Conservation (phyloP, 2,329 filamentous ascomycete species). For the Pseudocercospora fuligena region DNA sequence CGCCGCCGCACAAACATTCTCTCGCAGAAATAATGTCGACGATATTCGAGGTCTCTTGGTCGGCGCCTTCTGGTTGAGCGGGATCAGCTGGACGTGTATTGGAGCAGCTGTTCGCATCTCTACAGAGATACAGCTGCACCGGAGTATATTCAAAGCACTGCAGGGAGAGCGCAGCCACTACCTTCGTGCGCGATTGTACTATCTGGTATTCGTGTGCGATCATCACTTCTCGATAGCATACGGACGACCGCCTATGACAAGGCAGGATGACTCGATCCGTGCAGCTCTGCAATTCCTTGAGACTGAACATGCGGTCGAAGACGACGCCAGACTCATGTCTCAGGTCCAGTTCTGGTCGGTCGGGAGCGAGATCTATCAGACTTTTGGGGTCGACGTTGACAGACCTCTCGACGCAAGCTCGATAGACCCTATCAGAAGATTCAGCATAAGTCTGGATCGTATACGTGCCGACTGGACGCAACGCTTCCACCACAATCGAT, state of each 20-base stretch:
- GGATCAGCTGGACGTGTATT: conserved; percentile 40
- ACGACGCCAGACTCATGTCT: conserved; percentile 35
- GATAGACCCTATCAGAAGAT: conserved; percentile 40
- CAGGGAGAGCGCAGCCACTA: conserved; percentile 40
- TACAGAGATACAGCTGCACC: conserved; percentile 46
- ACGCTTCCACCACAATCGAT: conserved; percentile 33
- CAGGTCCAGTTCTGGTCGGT: conserved; percentile 38
- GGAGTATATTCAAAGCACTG: conserved; percentile 44
- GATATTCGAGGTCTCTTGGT: conserved; percentile 44
- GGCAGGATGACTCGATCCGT: conserved; percentile 41
- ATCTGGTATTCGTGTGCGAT: conserved; percentile 47
- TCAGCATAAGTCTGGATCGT: conserved; percentile 33
- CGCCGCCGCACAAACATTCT: conserved; percentile 37
- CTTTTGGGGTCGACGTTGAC: conserved; percentile 40
- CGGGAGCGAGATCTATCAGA: conserved; percentile 35
- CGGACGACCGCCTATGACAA: conserved; percentile 45
- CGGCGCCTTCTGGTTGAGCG: conserved; percentile 47
- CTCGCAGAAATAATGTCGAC: conserved; percentile 35
- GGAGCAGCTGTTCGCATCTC: conserved; percentile 45
- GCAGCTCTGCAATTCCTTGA: conserved; percentile 40
- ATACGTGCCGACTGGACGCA: conserved; percentile 38
- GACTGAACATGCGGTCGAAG: conserved; percentile 39
- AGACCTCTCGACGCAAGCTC: conserved; percentile 34
- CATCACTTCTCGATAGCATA: conserved; percentile 47
- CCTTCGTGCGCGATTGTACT: conserved; percentile 45